Base-by-base conservation (phyloP, 108 stramenopile species). In the Nitzschia sp. region DNA sequence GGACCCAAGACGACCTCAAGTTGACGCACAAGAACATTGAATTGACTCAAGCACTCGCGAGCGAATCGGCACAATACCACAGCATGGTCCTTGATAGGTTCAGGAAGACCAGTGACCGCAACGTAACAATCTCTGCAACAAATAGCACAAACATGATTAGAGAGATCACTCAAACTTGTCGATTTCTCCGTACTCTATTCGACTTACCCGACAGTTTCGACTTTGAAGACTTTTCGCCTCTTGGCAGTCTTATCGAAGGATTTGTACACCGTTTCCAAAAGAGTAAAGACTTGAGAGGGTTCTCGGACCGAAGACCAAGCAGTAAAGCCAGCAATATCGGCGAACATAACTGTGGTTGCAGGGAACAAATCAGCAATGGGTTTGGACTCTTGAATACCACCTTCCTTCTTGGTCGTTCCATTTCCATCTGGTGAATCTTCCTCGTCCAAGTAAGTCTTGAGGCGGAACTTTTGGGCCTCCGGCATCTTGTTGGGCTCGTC, bases 361-460 rank as follows among this genome's bases (percentile, higher is more conserved):
- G 78, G 74, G 65, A 89, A 89, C 36, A 86, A 53, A 58, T 89
- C 88, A 1, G 88, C 88, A 66, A 89, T 89, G 1, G 88, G 84
- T 21, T 82, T 71, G 53, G 59, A 32, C 2, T 71, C 62, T 9
- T 8, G 8, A 26, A 60, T 48, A 34, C 28, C 27, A 8, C 38
- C 74, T 1, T 35, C 46, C 27, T 15, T 48, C 21, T 66, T 68
- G 18, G 11, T 26, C 1, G n/a, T 11, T 49, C 11, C 8, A 1
- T 31, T 25, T 15, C 47, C 18, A 2, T 26, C 13, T 29, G 21
- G 33, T 0, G 28, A 17, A 13, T 21, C 38, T 18, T 33, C 26
- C 48, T 60, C 66, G 33, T 53, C 35, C 2, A 60, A 23, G 59
- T 32, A 70, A 8, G 1, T 70, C 28, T 70, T 70, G 47, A 70